Evolutionary conservation across 768 basidiomycete species (phyloP), one percentile per base, ranked within the genome.

Genomic region (Gloeopeniophorella convolvens): DNA sequence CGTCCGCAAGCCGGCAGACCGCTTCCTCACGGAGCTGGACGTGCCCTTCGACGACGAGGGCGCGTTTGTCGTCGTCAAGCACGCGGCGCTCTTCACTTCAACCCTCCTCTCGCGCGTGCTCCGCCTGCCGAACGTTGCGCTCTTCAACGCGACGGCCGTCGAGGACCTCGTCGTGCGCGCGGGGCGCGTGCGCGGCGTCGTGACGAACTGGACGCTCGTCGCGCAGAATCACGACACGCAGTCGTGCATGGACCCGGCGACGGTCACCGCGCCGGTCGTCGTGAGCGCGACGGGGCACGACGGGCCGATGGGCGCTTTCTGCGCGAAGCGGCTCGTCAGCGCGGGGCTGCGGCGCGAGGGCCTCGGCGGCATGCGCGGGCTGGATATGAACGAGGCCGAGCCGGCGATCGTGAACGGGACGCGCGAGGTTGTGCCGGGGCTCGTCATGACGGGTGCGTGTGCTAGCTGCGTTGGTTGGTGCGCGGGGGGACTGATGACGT

Each of bases 361-460:
- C 64, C 73, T 88, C 27, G 85, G 85, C 7, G 84, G 87, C 63
- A 89, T 88, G 86, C 72, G 80, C 33, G 83, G 83, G 9, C 68
- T 89, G 54, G 85, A 87, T 68, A 89, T 88, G 86, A 82, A 78
- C 63, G 78, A 81, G 34, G 81, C 85, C n/a, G 85, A 88, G 65
- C 83, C 85, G 4, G 80, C 78, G n/a, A 88, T 87, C 54, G 83
- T 86, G 45, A 85, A 84, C 56, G 75, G 76, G 26, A 88, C 85
- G 16, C 79, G 85, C 41, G 84, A 90, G 71, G 82, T 89, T 40
- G 73, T 75, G 16, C 85, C 85, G 7, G 86, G 86, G 1, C 72
- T 88, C 42, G 76, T 88, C 61, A 77, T 88, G 74, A 77, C 82
- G 36, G 84, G 83, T 80, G 49, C 59, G 77, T 71, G 23, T 26